phyloP scores from a whole-genome alignment of 345 rosid species.

The Lepidium didymum region DNA sequence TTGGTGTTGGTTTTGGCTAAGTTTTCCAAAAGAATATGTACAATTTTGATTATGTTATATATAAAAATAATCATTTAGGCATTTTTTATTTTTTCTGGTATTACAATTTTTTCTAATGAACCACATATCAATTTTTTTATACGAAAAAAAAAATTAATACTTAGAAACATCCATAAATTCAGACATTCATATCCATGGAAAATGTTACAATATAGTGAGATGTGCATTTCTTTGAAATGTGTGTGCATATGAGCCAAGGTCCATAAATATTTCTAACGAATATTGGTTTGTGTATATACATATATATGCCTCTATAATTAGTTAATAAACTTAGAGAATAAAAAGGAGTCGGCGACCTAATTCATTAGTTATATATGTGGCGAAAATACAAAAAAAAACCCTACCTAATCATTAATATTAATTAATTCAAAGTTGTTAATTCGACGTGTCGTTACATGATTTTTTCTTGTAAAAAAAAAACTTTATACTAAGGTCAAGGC shows the following conservation, averaged over 20 bases:
- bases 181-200: too few species aligned
- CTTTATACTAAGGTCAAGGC: not conserved
- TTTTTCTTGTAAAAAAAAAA: not conserved
- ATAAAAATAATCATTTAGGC: too few species aligned
- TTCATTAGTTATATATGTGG: not conserved
- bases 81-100: too few species aligned
- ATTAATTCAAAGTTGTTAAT: not conserved
- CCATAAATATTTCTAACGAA: not conserved
- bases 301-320: not conserved
- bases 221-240: not conserved
- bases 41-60: too few species aligned
- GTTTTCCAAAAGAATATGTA: too few species aligned
- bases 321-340: not conserved
- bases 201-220: not conserved
- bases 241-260: not conserved
- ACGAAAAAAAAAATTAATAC: too few species aligned
- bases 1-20: too few species aligned
- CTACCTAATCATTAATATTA: not conserved
- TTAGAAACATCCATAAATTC: too few species aligned
- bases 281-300: not conserved
- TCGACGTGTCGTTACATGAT: not conserved
- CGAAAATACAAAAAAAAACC: not conserved
- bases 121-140: too few species aligned
- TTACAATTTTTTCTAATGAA: too few species aligned
- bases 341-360: not conserved